Evolutionary conservation across 1,284 basidiomycete genomes (phyloP).

Genomic region (Laetiporus sulphureus): DNA sequence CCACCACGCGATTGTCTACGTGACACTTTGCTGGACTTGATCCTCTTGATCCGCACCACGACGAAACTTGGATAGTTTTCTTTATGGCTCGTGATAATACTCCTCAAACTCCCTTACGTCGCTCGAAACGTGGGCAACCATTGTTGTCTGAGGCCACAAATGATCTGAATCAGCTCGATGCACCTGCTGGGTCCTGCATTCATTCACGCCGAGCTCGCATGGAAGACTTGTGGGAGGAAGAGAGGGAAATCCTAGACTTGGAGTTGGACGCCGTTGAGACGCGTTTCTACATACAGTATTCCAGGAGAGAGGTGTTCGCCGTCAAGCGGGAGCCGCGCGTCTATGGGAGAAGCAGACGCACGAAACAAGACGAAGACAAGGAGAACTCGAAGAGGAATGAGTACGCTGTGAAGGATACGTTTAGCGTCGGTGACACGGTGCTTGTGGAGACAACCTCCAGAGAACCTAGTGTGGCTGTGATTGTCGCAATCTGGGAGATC

Average conservation of each 20-base stretch:
- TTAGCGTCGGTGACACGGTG: constrained; percentile 57
- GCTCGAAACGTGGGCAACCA: constrained; percentile 26
- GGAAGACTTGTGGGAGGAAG: constrained; percentile 20
- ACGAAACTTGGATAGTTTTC: too few relatives aligned
- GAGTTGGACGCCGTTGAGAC: constrained; percentile 13
- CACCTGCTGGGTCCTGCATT: too few relatives aligned
- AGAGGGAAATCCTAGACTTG: constrained; percentile 7
- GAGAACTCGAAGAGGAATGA: constrained; percentile 3
- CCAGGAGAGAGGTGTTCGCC: neutral
- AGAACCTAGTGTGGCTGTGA: constrained; percentile 56
- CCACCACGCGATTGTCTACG: too few relatives aligned
- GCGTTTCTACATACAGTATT: constrained; percentile 18
- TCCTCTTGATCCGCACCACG: too few relatives aligned
- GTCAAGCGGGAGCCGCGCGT: constrained; percentile 8
- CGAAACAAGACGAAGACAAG: neutral
- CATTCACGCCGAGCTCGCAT: too few relatives aligned
- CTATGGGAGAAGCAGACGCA: constrained; percentile 11
- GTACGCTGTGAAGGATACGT: constrained; percentile 26
- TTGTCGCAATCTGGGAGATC: constrained; percentile 60
- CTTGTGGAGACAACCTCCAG: constrained; percentile 48
- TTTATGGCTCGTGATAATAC: neutral
- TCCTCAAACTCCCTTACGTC: constrained; percentile 15
- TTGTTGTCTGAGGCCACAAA: constrained; percentile 12
- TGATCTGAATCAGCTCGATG: too few relatives aligned
- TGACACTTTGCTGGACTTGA: too few relatives aligned